phyloP scores from a whole-genome alignment of 2,329 filamentous ascomycete species.

The Apiospora arundinis region DNA sequence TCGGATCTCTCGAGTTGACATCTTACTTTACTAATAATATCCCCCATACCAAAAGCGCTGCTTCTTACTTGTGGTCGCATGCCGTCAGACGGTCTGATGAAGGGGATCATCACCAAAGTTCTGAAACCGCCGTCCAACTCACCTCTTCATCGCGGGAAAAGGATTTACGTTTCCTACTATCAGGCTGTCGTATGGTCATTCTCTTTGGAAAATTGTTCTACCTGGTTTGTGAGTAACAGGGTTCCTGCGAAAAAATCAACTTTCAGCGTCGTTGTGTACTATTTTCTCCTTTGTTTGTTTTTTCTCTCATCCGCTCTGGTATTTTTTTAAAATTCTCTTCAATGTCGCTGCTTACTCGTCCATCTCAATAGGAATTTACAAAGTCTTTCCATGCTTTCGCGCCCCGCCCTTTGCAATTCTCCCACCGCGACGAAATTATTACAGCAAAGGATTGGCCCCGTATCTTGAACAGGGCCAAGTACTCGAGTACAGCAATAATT shows the following conservation, averaged over 20 bases:
- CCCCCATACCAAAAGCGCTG: no score
- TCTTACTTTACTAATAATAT: no score
- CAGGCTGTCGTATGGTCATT: slow-evolving; percentile 33
- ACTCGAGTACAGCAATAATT: slow-evolving; percentile 27
- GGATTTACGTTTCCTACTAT: slow-evolving; percentile 29
- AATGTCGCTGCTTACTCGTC: no score
- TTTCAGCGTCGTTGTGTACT: no score
- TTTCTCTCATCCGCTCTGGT: no score
- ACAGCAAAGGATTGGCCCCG: slow-evolving; percentile 31
- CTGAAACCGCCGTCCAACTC: slow-evolving; percentile 26
- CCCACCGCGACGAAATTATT: slow-evolving; percentile 25
- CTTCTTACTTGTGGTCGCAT: slow-evolving; percentile 33
- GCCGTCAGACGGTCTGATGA: slow-evolving; percentile 22
- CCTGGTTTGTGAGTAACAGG: slow-evolving; percentile 36
- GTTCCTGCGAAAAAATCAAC: no score
- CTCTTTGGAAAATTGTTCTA: slow-evolving; percentile 31
- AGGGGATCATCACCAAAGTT: slow-evolving; percentile 26
- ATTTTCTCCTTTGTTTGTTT: no score
- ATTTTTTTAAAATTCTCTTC: no score
- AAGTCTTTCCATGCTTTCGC: slow-evolving; percentile 35
- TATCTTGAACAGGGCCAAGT: slow-evolving; percentile 28
- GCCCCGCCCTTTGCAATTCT: slow-evolving; percentile 32
- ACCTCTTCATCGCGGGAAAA: slow-evolving; percentile 24
- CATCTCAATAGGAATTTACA: slow-evolving; percentile 33
- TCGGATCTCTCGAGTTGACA: no score